Conservation (phyloP, 1,284 basidiomycete species). For the Pholiota adiposa region DNA sequence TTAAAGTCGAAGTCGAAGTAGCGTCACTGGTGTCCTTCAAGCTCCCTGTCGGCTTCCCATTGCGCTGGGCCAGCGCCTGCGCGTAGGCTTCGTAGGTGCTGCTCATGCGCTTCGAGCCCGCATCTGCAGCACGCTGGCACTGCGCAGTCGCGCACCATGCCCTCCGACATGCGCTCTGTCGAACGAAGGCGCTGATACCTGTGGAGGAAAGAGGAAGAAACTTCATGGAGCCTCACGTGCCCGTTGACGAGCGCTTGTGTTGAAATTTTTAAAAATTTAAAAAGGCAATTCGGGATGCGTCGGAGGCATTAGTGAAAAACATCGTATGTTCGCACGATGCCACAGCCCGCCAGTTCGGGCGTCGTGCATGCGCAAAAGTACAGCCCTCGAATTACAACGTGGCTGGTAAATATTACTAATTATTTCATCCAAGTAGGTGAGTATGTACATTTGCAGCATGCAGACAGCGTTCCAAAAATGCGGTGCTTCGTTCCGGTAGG, state of each 20-base stretch:
- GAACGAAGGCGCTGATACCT: slow-evolving; percentile 8
- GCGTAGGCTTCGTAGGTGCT: slow-evolving; percentile 15
- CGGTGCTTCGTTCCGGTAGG: background rate
- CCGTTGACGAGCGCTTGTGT: background rate
- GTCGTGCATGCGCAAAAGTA: no score
- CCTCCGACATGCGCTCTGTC: slow-evolving; percentile 7
- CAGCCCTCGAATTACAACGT: no score
- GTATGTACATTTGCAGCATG: background rate
- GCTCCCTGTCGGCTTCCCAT: no score
- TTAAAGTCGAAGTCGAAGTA: background rate
- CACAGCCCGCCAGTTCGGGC: no score
- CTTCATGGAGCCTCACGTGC: slow-evolving; percentile 31
- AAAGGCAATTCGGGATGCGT: background rate
- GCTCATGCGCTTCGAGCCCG: slow-evolving; percentile 16
- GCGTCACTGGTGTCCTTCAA: background rate
- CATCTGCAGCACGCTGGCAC: background rate
- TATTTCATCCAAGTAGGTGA: background rate
- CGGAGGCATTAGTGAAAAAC: background rate
- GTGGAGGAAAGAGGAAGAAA: slow-evolving; percentile 29
- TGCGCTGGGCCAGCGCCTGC: slow-evolving; percentile 9
- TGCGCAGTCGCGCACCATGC: slow-evolving; percentile 1
- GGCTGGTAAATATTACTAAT: no score
- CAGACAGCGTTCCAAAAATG: background rate
- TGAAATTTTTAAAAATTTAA: background rate
- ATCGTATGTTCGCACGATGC: background rate